Evolutionary conservation across 129 eudicot species (phyloP).

Genomic region (Arctium lappa): DNA sequence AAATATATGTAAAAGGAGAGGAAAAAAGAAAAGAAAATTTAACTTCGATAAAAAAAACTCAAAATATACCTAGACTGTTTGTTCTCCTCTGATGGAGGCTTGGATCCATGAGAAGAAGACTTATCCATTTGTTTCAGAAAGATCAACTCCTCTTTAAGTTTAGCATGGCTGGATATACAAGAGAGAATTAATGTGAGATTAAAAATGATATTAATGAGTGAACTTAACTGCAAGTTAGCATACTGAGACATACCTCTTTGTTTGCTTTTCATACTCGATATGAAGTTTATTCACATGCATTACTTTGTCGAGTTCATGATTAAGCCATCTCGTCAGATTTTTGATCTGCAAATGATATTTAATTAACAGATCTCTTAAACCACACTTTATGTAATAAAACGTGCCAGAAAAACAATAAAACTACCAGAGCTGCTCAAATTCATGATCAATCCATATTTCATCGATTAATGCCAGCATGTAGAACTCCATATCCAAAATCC

Average conservation of each 20-base stretch:
- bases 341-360: slow-evolving; percentile 48
- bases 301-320: slow-evolving; percentile 83
- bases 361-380: neutral
- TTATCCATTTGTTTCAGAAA: slow-evolving; percentile 73
- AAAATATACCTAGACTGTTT: slow-evolving; percentile 49
- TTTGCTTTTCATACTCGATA: slow-evolving; percentile 74
- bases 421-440: neutral
- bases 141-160: slow-evolving; percentile 82
- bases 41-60: neutral
- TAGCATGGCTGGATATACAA: slow-evolving; percentile 60
- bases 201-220: neutral
- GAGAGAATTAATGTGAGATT: neutral
- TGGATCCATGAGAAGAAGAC: slow-evolving; percentile 53
- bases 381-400: neutral
- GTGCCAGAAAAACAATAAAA: neutral
- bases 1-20: neutral
- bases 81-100: slow-evolving; percentile 56
- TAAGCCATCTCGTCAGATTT: slow-evolving; percentile 81
- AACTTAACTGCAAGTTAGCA: neutral
- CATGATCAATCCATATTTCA: neutral
- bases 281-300: slow-evolving; percentile 85
- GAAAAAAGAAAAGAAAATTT: neutral
- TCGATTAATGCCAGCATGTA: neutral
- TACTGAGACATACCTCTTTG: slow-evolving; percentile 78
- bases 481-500: neutral